Evolutionary conservation across 1,284 basidiomycete genomes (phyloP), one percentile per base, ranked within the genome.

Genomic region (Melampsora larici-populina): DNA sequence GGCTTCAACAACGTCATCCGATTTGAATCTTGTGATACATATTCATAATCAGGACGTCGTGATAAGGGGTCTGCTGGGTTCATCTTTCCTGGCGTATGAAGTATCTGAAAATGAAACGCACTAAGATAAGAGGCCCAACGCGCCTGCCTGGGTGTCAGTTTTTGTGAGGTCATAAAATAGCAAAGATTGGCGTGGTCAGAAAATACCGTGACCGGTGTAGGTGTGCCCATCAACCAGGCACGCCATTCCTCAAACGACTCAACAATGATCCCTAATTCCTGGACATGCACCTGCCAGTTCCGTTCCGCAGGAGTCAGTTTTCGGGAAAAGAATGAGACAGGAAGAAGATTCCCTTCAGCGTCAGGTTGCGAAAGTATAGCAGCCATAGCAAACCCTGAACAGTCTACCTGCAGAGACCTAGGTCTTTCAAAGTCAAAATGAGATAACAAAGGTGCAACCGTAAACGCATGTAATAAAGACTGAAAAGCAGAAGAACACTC

Each of bases 151-250:
- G 49, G 64, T 31, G 65, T 31, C n/a, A n/a, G n/a, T n/a, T n/a
- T n/a, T n/a, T n/a, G n/a, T n/a, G n/a, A n/a, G n/a, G n/a, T n/a
- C n/a, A 18, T 68, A 67, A 76, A 69, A 46, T 76, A 62, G 6
- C 26, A n/a, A 4, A 76, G 55, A n/a, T 68, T 76, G 1, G 46
- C 43, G 58, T 76, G 73, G 40, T 76, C 73, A 62, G 64, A 76
- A 48, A 46, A 76, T 1, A 76, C 73, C 31, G 40, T 24, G 7
- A 69, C 55, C 1, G 66, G 73, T 58, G 58, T 15, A 4, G 13
- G 15, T 26, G 49, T 62, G 3, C 73, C 73, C 36, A 76, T 68
- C 8, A 76, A n/a, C 72, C 72, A 66, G 6, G 63, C 62, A 7
- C 48, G 36, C 72, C 62, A 74, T 51, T 65, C 26, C n/a, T n/a